Evolutionary conservation across 305 asterid species (phyloP).

Genomic region (Fraxinus angustifolia): DNA sequence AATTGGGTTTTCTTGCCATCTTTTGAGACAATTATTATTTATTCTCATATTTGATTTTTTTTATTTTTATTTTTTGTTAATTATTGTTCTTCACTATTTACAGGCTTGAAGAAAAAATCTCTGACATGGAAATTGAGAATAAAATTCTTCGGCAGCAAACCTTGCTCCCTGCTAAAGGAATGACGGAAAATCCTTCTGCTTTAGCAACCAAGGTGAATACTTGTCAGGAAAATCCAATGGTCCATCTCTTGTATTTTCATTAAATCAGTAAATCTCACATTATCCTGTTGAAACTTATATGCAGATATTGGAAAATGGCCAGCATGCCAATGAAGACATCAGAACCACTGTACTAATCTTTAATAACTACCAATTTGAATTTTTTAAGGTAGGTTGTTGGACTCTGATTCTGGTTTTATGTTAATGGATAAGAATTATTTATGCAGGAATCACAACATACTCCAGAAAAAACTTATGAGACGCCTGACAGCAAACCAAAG

Average conservation of each 20-base stretch:
- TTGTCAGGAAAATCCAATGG: conserved; percentile 17
- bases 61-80: background rate
- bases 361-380: conserved; percentile 17
- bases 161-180: conserved; percentile 56
- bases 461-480: conserved; percentile 64
- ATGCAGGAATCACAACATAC: conserved; percentile 60
- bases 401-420: conserved; percentile 9
- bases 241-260: conserved; percentile 19
- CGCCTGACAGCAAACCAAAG: conserved; percentile 82
- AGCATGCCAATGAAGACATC: conserved; percentile 51
- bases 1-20: background rate
- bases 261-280: conserved; percentile 20
- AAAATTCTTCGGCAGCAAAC: conserved; percentile 87
- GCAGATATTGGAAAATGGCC: conserved; percentile 86
- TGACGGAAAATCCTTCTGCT: conserved; percentile 40
- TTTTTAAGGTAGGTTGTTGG: conserved; percentile 9
- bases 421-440: conserved; percentile 11
- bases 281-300: conserved; percentile 24
- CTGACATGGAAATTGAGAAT: conserved; percentile 90
- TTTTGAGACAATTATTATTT: background rate
- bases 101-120: conserved; percentile 88
- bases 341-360: conserved; percentile 45
- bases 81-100: conserved; percentile 6
- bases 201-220: conserved; percentile 47
- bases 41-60: background rate